These are phyloP conservation scores for Arachis hypogaea DNA, from an alignment of 306 rosid species.

Conservation along the genomic window DNA sequence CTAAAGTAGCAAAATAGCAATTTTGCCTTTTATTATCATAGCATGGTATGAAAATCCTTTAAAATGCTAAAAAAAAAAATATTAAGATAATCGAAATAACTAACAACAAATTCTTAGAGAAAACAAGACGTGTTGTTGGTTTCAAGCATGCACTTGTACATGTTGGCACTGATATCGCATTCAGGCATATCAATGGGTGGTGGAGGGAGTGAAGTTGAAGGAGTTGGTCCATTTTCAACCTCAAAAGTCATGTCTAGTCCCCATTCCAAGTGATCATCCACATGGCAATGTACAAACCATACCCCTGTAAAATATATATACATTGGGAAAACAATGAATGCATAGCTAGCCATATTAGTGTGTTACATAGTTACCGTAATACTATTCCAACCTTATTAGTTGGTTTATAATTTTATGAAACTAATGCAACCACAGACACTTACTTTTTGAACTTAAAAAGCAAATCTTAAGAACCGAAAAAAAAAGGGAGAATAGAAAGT, in stretches of 20 bases:
- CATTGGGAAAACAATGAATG: too few relatives aligned
- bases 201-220: conserved; percentile 51
- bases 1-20: too few relatives aligned
- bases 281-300: conserved; percentile 69
- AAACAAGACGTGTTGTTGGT: not conserved
- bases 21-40: too few relatives aligned
- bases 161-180: not conserved
- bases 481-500: too few relatives aligned
- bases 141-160: not conserved
- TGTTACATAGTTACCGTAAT: too few relatives aligned
- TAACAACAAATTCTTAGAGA: not conserved
- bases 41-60: too few relatives aligned
- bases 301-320: conserved; percentile 24
- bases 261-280: conserved; percentile 58
- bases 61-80: too few relatives aligned
- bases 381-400: too few relatives aligned
- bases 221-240: conserved; percentile 44
- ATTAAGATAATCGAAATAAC: too few relatives aligned
- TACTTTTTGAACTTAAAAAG: not conserved
- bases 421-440: too few relatives aligned
- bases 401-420: too few relatives aligned
- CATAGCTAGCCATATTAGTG: too few relatives aligned
- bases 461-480: not conserved
- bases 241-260: conserved; percentile 59
- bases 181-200: conserved; percentile 67